Evolutionary conservation across 2,329 filamentous ascomycete genomes (phyloP), one percentile per base, ranked within the genome.

Genomic region (Thielaviopsis punctulata): DNA sequence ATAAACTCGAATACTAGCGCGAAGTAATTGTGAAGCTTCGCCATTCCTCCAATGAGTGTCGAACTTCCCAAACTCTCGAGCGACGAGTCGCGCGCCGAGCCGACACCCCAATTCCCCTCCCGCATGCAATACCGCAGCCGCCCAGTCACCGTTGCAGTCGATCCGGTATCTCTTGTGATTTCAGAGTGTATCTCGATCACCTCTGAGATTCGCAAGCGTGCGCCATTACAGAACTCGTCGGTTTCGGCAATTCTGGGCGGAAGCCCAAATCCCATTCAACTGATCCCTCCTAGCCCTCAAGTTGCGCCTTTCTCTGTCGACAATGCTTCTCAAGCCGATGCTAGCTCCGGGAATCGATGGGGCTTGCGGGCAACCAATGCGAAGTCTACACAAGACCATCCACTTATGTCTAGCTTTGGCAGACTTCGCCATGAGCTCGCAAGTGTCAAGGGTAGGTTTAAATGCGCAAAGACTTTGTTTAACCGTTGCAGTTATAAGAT

Each of bases 111-210:
- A 41, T 48, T 53, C n/a, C 51, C 62, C 24, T 71, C 66, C 56
- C 67, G 74, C 57, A 76, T 77, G 69, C 72, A 76, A 59, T 79
- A 79, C 60, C 69, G 76, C 60, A 78, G 72, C 60, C 73, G 75
- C 18, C 76, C 76, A 6, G 73, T 89, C 27, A 79, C 85, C 30
- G 86, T 95, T 57, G 86, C 89, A 44, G 84, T 95, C 59, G 86
- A 95, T 62, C 88, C 89, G 1, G 82, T 95, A 53, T 89, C 88
- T 48, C 73, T 98, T 60, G 88, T 98, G 58, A 95, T 94, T 57
- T 95, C 90, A 67, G 92, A 98, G 80, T 98, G 92, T 67, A 96
- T 96, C 64, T 90, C 89, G 45, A 90, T 98, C 69, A 96, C 92
- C 13, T 95, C 90, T 57, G 88, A 89, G 56, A 95, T 98, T 77